These are phyloP conservation scores for Aureobasidium melanogenum DNA, from an alignment of 2,329 filamentous ascomycete genomes.

Conservation along the genomic window DNA sequence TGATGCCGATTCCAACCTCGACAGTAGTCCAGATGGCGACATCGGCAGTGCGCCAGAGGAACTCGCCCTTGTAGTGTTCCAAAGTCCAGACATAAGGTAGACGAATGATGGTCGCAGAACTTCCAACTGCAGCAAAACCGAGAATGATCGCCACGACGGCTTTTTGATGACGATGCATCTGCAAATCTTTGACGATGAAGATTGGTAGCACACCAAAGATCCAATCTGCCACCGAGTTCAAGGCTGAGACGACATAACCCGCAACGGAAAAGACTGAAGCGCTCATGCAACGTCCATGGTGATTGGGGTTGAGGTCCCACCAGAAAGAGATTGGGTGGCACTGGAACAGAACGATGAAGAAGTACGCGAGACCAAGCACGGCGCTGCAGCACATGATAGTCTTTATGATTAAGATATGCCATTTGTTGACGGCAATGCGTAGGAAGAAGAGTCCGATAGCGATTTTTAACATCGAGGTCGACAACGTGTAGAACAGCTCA, in stretches of 20 bases:
- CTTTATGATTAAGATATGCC: constrained; percentile 39
- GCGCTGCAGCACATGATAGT: constrained; percentile 36
- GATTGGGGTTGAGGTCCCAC: constrained; percentile 36
- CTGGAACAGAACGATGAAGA: constrained; percentile 45
- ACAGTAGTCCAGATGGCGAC: constrained; percentile 28
- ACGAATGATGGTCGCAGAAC: constrained; percentile 41
- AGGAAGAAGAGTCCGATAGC: constrained; percentile 47
- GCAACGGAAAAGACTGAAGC: constrained; percentile 8
- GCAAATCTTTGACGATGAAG: constrained; percentile 28
- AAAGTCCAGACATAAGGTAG: constrained; percentile 35
- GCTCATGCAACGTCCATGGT: constrained; percentile 30
- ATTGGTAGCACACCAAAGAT: constrained; percentile 29
- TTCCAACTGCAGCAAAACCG: constrained; percentile 35
- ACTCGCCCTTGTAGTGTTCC: constrained; percentile 31
- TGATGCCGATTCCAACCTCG: constrained; percentile 26
- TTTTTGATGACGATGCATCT: constrained; percentile 27
- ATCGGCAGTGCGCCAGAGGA: constrained; percentile 36
- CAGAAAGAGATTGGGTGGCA: constrained; percentile 46
- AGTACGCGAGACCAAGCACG: constrained; percentile 39
- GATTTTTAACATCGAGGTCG: constrained; percentile 41
- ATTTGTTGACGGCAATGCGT: constrained; percentile 38
- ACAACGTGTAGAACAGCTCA: constrained; percentile 45
- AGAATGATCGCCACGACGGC: constrained; percentile 26
- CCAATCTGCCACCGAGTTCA: constrained; percentile 30
- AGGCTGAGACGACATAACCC: constrained; percentile 16